Percentiles rank a stretch among this genome's conserved stretches.
phyloP scores from a whole-genome alignment of 1,284 basidiomycete species.

The Butyriboletus appendiculatus region DNA sequence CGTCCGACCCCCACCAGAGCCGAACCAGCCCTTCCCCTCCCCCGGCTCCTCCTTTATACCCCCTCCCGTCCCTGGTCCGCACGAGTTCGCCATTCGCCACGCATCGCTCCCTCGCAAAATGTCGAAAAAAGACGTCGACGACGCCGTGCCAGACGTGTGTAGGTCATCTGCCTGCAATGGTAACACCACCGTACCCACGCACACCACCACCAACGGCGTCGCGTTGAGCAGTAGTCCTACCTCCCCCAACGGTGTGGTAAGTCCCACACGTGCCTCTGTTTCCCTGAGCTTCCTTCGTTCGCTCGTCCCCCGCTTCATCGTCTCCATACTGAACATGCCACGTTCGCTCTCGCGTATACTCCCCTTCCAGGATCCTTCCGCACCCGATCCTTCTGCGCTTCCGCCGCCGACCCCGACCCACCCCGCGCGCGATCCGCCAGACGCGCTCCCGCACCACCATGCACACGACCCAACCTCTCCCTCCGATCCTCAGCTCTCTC shows the following conservation, averaged over 20 bases:
- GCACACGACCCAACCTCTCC: neutral
- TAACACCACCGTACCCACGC: neutral
- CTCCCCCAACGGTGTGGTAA: slow-evolving; percentile 28
- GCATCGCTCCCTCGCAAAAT: slow-evolving; percentile 37
- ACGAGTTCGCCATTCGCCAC: slow-evolving; percentile 59
- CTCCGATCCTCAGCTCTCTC: slow-evolving; percentile 12
- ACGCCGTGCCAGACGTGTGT: neutral
- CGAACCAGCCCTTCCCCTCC: slow-evolving; percentile 64
- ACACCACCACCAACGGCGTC: slow-evolving; percentile 3
- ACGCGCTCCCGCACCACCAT: slow-evolving; percentile 1
- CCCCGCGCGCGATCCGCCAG: slow-evolving; percentile 1
- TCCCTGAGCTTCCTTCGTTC: slow-evolving; percentile 26
- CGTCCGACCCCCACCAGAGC: slow-evolving; percentile 26
- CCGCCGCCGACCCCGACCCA: neutral
- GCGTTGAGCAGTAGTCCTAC: neutral
- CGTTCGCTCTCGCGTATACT: slow-evolving; percentile 26
- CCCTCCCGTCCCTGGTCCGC: slow-evolving; percentile 59
- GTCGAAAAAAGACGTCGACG: slow-evolving; percentile 25
- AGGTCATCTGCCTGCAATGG: slow-evolving; percentile 3
- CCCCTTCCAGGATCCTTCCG: slow-evolving; percentile 25
- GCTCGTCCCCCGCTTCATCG: slow-evolving; percentile 27
- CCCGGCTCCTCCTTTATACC: slow-evolving; percentile 67
- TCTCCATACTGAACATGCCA: slow-evolving; percentile 32
- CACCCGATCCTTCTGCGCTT: neutral
- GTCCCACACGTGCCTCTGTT: slow-evolving; percentile 19